Percentiles rank a stretch among this genome's conserved stretches.
Conservation (phyloP, 495 filamentous ascomycete species). For the Aspergillus cavernicola region DNA sequence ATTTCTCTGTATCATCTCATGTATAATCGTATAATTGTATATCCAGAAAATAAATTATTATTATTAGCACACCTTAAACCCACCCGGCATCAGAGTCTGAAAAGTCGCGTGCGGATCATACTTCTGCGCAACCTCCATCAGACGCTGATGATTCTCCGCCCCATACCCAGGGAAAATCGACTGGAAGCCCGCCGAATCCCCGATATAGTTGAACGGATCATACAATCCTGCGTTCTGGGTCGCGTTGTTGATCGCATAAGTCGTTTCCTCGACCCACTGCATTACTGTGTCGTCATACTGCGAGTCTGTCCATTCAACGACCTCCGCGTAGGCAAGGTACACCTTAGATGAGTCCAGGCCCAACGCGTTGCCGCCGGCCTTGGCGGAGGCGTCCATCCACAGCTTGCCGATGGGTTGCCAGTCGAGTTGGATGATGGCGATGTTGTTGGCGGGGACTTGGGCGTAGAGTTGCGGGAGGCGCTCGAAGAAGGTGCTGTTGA, state of each 20-base stretch:
- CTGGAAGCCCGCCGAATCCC: conserved; percentile 32
- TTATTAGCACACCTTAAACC: conserved; percentile 31
- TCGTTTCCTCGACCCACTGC: conserved; percentile 32
- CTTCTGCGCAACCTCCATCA: conserved; percentile 25
- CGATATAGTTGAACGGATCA: conserved; percentile 34
- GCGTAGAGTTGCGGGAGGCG: conserved; percentile 29
- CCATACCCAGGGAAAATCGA: conserved; percentile 34
- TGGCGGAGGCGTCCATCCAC: conserved; percentile 32
- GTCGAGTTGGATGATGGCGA: conserved; percentile 37
- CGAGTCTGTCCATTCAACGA: conserved; percentile 36
- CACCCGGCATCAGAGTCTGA: conserved; percentile 29
- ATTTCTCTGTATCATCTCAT: too few species aligned
- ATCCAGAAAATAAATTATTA: not conserved
- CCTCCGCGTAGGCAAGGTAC: conserved; percentile 38
- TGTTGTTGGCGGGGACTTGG: conserved; percentile 28
- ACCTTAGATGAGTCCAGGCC: conserved; percentile 35
- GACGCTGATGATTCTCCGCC: conserved; percentile 19
- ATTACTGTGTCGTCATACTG: conserved; percentile 30
- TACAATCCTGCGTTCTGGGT: conserved; percentile 30
- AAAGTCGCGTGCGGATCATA: conserved; percentile 33
- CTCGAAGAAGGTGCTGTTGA: conserved; percentile 36
- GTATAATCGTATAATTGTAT: too few species aligned
- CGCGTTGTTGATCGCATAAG: conserved; percentile 31
- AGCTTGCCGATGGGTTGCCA: conserved; percentile 46
- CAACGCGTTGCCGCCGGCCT: conserved; percentile 38